Evolutionary conservation across 345 rosid genomes (phyloP).

Genomic region (Heritiera fomes): DNA sequence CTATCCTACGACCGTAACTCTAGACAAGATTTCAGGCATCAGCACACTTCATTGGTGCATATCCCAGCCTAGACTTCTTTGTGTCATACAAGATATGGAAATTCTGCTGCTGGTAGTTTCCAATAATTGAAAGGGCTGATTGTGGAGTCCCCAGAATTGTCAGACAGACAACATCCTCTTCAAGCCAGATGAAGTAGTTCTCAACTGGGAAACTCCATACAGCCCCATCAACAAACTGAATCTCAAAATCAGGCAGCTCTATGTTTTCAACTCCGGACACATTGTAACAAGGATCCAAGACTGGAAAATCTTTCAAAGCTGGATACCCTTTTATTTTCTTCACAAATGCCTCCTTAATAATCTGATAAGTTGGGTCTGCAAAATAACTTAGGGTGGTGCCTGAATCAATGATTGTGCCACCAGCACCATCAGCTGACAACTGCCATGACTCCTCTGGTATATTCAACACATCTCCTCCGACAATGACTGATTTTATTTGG

Average conservation of each 20-base stretch:
- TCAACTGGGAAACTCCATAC: slow-evolving; percentile 87
- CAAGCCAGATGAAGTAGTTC: slow-evolving; percentile 70
- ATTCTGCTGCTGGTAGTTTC: slow-evolving; percentile 90
- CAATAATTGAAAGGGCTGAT: slow-evolving; percentile 77
- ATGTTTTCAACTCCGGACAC: slow-evolving; percentile 61
- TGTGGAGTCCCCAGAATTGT: slow-evolving; percentile 78
- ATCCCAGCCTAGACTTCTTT: slow-evolving; percentile 74
- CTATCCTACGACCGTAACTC: slow-evolving; percentile 17
- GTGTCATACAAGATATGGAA: slow-evolving; percentile 77
- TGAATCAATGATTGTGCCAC: slow-evolving; percentile 86
- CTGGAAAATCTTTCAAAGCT: slow-evolving; percentile 46
- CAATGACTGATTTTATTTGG: slow-evolving; percentile 60
- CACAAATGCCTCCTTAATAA: slow-evolving; percentile 58
- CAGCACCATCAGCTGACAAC: slow-evolving; percentile 57
- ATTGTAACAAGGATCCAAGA: slow-evolving; percentile 82
- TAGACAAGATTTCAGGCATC: slow-evolving; percentile 41
- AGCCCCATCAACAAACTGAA: slow-evolving; percentile 72
- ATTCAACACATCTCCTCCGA: slow-evolving; percentile 56
- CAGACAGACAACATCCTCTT: slow-evolving; percentile 65
- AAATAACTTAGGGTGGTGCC: slow-evolving; percentile 73
- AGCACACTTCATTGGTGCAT: slow-evolving; percentile 65
- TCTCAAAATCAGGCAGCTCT: slow-evolving; percentile 71
- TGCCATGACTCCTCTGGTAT: slow-evolving; percentile 76
- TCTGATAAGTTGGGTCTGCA: slow-evolving; percentile 62
- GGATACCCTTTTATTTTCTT: slow-evolving; percentile 65